Percentiles rank a stretch among this genome's conserved stretches.
phyloP scores from a whole-genome alignment of 2,329 filamentous ascomycete species.

The Fusarium tanahbumbuense region DNA sequence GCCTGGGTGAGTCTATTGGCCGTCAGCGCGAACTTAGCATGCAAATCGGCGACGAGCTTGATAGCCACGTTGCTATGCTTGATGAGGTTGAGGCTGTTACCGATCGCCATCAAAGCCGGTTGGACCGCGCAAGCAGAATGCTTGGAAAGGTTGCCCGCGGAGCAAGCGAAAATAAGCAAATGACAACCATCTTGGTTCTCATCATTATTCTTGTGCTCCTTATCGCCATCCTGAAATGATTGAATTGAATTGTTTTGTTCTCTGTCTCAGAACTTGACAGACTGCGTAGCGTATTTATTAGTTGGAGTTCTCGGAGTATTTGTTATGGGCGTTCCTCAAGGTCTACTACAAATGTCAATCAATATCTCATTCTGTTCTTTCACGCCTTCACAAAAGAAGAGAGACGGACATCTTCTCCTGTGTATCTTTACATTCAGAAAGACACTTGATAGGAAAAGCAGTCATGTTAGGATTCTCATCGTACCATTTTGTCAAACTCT shows the following conservation, averaged over 20 bases:
- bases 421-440: conserved; percentile 17
- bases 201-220: conserved; percentile 85
- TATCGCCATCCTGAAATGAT: conserved; percentile 82
- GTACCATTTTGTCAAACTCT: conserved; percentile 18
- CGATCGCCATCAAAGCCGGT: conserved; percentile 80
- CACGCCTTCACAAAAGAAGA: background rate
- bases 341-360: conserved; percentile 10
- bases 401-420: background rate
- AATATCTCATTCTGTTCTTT: conserved; percentile 3
- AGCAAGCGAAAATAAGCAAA: conserved; percentile 87
- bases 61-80: conserved; percentile 87
- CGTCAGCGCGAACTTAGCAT: conserved; percentile 93
- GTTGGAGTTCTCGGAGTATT: conserved; percentile 38
- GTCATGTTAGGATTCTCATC: conserved; percentile 4
- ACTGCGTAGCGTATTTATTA: conserved; percentile 39
- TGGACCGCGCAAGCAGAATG: conserved; percentile 79
- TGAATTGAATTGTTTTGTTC: background rate
- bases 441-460: background rate
- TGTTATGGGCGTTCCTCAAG: conserved; percentile 12
- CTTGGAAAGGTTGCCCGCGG: conserved; percentile 78
- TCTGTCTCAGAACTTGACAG: conserved; percentile 14
- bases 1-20: conserved; percentile 84
- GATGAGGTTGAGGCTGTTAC: conserved; percentile 89
- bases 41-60: conserved; percentile 95
- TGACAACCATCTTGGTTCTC: conserved; percentile 82